A percentile compares a stretch with the other conserved stretches of the same genome.
Conservation (phyloP, 2,329 filamentous ascomycete genomes). For the Fulvia fulva region DNA sequence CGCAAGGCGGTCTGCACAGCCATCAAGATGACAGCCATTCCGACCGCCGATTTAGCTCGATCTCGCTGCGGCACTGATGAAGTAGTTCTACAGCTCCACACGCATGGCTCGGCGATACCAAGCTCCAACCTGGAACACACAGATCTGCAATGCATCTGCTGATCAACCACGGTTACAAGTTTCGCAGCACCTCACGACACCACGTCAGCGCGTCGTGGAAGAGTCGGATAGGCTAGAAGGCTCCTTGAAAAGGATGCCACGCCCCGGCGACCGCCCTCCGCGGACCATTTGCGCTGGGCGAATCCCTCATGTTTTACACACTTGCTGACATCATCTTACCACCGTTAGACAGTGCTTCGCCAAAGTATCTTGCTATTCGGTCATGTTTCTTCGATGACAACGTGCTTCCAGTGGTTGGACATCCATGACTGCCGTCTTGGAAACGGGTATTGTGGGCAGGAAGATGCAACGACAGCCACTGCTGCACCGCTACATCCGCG, state of each 20-base stretch:
- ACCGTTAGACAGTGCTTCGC: neutral
- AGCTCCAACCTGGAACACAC: neutral
- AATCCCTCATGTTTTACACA: neutral
- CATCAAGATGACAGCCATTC: neutral
- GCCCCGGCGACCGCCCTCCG: neutral
- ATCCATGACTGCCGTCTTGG: neutral
- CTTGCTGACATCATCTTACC: conserved; percentile 3
- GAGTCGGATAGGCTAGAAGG: neutral
- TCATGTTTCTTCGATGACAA: neutral
- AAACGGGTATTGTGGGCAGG: neutral
- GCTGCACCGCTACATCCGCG: neutral
- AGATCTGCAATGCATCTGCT: neutral
- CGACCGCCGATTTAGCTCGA: neutral
- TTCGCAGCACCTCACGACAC: neutral
- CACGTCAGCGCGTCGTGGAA: neutral
- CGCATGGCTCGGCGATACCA: neutral
- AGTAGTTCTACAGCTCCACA: neutral
- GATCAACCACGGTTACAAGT: neutral
- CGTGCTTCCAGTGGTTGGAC: neutral
- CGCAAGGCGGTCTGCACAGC: neutral
- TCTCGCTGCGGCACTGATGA: neutral
- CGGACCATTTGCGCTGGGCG: neutral
- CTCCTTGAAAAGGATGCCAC: neutral
- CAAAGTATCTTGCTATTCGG: neutral
- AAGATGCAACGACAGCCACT: neutral